Evolutionary conservation across 352 stramenopile genomes (phyloP).

Genomic region (Pythium brassicae): DNA sequence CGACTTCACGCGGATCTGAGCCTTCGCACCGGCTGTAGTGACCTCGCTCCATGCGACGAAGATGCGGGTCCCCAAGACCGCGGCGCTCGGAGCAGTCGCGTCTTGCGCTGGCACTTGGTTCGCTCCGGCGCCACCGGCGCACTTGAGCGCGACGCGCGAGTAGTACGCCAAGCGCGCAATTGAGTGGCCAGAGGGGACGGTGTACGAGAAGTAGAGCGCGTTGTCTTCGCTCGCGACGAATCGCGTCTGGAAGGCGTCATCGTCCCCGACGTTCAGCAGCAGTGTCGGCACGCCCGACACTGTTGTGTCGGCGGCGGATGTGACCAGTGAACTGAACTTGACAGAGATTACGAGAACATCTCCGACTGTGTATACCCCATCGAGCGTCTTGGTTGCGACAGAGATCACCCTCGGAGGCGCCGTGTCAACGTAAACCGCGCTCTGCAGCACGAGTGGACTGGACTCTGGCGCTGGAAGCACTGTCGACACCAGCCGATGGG

Average conservation of each 20-base stretch:
- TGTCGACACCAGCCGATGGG: constrained; percentile 24
- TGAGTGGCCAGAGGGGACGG: constrained; percentile 34
- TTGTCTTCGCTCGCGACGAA: constrained; percentile 36
- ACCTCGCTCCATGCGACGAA: constrained; percentile 50
- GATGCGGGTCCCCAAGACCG: constrained; percentile 26
- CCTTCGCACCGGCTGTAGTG: constrained; percentile 5
- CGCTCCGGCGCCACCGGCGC: constrained; percentile 31
- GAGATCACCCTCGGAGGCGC: constrained; percentile 24
- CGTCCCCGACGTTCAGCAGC: constrained; percentile 34
- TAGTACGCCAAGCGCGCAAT: constrained; percentile 34
- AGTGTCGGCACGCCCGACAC: constrained; percentile 30
- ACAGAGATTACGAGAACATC: constrained; percentile 39
- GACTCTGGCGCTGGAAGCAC: constrained; percentile 25
- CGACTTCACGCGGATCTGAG: constrained; percentile 46
- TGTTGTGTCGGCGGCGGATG: constrained; percentile 9
- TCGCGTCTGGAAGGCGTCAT: constrained; percentile 12
- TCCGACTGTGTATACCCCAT: constrained; percentile 46
- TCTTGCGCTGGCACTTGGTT: constrained; percentile 38
- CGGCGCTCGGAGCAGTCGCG: constrained; percentile 17
- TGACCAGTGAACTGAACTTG: constrained; percentile 33
- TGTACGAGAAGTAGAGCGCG: constrained; percentile 51
- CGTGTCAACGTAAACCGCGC: constrained; percentile 31
- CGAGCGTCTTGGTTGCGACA: constrained; percentile 33
- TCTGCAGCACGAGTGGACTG: constrained; percentile 17
- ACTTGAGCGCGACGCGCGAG: constrained; percentile 38